These are phyloP conservation scores for Termitomyces titanicus DNA, from an alignment of 768 basidiomycete species.

Conservation along the genomic window DNA sequence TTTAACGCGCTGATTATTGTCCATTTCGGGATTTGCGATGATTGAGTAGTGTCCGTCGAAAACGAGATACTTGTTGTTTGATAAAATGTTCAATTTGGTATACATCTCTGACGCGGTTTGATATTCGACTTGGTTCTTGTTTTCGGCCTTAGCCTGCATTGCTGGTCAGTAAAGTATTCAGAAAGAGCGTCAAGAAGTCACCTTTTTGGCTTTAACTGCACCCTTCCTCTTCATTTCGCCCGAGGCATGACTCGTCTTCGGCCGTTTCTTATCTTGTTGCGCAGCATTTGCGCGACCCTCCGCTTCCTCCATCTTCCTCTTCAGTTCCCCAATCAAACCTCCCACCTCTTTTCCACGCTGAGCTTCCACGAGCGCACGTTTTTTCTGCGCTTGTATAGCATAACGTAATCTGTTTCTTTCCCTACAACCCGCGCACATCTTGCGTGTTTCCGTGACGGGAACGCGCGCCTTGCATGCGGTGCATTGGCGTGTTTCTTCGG, in stretches of 20 bases:
- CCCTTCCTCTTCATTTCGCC: not conserved
- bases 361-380: not conserved
- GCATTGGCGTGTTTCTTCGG: not conserved
- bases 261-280: not conserved
- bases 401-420: not conserved
- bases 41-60: constrained; percentile 28
- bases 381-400: not conserved
- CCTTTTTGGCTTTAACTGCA: not conserved
- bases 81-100: constrained; percentile 13
- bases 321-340: not conserved
- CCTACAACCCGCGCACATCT: constrained; percentile 1
- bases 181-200: not conserved
- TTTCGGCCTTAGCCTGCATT: not conserved
- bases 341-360: not conserved
- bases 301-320: not conserved
- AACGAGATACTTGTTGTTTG: constrained; percentile 7
- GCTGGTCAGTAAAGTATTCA: not conserved
- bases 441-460: not conserved
- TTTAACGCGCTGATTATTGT: constrained; percentile 19
- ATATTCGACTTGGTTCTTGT: constrained; percentile 18
- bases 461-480: not conserved
- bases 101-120: constrained; percentile 28
- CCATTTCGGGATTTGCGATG: constrained; percentile 19
- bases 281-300: not conserved
- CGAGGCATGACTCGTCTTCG: not conserved